phyloP scores from a whole-genome alignment of 176 grass and related monocot genomes.

The Avena atlantica region DNA sequence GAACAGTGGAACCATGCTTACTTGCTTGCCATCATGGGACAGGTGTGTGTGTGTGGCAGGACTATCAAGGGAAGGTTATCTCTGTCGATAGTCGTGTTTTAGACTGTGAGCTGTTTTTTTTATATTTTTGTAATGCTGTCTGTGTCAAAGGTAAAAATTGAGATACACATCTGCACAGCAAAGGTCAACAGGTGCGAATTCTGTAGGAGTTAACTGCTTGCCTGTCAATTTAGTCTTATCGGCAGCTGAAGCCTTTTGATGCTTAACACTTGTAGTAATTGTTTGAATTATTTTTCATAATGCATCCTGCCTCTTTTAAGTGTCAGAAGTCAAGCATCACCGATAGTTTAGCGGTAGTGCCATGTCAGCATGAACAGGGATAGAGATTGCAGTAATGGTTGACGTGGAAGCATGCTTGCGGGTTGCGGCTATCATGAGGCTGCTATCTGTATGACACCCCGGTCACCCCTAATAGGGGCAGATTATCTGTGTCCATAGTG shows the following conservation, averaged over 20 bases:
- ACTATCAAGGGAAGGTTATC: background rate
- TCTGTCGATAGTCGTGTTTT: background rate
- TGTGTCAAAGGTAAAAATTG: background rate
- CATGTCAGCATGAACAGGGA: too few species aligned
- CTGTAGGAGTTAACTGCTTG: background rate
- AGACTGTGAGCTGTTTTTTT: too few species aligned
- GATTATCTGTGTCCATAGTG: background rate
- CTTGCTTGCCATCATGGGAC: background rate
- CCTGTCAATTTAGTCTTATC: background rate
- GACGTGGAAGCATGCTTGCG: too few species aligned
- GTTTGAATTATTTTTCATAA: background rate
- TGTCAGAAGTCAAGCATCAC: conserved; percentile 49
- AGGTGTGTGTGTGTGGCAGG: background rate
- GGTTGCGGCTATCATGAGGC: too few species aligned
- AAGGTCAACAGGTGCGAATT: background rate
- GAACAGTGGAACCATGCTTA: background rate
- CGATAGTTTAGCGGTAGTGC: background rate
- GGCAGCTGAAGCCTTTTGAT: background rate
- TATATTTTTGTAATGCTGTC: too few species aligned
- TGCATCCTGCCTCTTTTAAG: conserved; percentile 1
- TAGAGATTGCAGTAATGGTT: too few species aligned
- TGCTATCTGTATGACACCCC: too few species aligned
- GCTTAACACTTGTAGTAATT: background rate
- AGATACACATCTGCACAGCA: background rate
- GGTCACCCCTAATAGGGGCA: background rate